These are phyloP conservation scores for Phytophthora sp. DNA, from an alignment of 352 stramenopile species.

Conservation along the genomic window DNA sequence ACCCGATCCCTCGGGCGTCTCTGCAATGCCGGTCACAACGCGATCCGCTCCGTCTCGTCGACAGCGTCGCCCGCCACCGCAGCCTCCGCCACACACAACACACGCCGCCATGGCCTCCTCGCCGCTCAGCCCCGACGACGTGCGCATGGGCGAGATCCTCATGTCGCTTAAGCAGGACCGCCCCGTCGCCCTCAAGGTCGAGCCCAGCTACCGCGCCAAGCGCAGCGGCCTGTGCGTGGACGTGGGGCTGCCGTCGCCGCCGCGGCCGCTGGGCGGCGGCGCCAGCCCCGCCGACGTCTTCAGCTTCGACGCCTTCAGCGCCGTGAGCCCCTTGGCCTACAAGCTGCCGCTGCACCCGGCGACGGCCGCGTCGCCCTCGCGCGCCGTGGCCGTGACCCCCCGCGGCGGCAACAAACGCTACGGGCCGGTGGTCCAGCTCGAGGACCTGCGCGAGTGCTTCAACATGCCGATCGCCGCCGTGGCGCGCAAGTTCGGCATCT, in stretches of 20 bases:
- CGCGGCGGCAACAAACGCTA: constrained; percentile 56
- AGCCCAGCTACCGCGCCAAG: constrained; percentile 50
- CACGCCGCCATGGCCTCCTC: constrained; percentile 14
- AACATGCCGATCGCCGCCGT: constrained; percentile 87
- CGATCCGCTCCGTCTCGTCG: constrained; percentile 28
- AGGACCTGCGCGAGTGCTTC: constrained; percentile 79
- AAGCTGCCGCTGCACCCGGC: constrained; percentile 23
- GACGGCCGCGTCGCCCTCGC: background rate
- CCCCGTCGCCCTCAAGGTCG: background rate
- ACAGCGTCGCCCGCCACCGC: background rate
- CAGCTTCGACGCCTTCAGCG: constrained; percentile 39
- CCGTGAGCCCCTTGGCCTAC: constrained; percentile 60
- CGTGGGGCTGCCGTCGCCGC: constrained; percentile 26
- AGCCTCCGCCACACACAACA: background rate
- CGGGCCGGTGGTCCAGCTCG: constrained; percentile 71
- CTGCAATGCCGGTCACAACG: constrained; percentile 34
- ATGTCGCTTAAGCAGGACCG: constrained; percentile 69
- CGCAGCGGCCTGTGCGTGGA: constrained; percentile 52
- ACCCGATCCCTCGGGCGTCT: constrained; percentile 27
- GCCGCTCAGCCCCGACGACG: constrained; percentile 59
- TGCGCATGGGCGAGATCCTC: constrained; percentile 83
- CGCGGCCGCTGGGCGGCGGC: constrained; percentile 1
- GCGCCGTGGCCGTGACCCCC: constrained; percentile 7
- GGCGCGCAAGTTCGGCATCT: constrained; percentile 85
- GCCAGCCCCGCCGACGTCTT: constrained; percentile 37